Conservation (phyloP, 345 rosid species). For the Clarkia xantiana region DNA sequence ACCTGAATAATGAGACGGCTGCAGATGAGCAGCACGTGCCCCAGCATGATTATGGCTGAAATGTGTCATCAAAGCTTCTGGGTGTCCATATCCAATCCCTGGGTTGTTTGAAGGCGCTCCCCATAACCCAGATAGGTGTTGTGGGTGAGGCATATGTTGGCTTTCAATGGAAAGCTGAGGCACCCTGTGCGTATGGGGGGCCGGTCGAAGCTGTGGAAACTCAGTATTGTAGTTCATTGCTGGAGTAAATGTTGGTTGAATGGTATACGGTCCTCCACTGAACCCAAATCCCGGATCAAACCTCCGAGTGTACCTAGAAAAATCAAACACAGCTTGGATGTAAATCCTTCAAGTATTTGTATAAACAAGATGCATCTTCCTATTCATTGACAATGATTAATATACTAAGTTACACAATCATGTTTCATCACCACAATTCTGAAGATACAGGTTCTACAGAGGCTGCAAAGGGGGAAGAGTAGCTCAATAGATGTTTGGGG, state of each 20-base stretch:
- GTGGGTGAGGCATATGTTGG: conserved; percentile 38
- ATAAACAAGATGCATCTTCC: too few species aligned
- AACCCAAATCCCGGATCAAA: conserved; percentile 79
- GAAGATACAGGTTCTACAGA: too few species aligned
- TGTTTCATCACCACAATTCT: too few species aligned
- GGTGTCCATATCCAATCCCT: conserved; percentile 61
- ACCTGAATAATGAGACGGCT: conserved; percentile 54
- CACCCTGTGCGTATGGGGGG: conserved; percentile 17
- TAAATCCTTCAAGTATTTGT: too few species aligned
- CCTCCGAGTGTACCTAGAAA: conserved; percentile 54
- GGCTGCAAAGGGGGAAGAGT: too few species aligned
- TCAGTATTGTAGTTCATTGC: conserved; percentile 71
- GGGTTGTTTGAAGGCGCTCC: conserved; percentile 29
- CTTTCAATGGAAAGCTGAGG: conserved; percentile 54
- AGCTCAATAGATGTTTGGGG: too few species aligned
- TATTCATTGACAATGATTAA: too few species aligned
- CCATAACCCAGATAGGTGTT: conserved; percentile 50
- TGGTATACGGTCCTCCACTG: conserved; percentile 39
- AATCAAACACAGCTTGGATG: too few species aligned
- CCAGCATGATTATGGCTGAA: conserved; percentile 47
- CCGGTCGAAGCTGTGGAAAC: conserved; percentile 66
- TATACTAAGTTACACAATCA: too few species aligned
- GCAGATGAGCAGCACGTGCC: conserved; percentile 35
- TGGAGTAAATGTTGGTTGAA: conserved; percentile 62
- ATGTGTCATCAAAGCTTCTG: conserved; percentile 49